phyloP scores from a whole-genome alignment of 2,329 filamentous ascomycete genomes.

The Dendryphion nanum region DNA sequence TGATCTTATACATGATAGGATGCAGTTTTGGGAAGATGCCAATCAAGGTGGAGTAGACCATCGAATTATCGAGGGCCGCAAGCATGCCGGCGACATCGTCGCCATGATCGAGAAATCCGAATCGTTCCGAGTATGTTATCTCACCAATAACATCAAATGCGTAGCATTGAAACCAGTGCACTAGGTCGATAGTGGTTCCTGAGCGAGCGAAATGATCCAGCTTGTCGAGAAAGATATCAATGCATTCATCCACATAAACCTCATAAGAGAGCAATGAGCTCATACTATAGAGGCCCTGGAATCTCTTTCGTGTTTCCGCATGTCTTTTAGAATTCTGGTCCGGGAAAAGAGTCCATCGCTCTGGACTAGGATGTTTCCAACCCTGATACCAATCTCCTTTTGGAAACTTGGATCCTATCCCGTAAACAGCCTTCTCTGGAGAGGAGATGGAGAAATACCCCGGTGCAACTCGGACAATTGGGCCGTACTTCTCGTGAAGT shows the following conservation, averaged over 20 bases:
- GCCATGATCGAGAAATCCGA: slow-evolving; percentile 39
- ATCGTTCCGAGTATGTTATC: slow-evolving; percentile 38
- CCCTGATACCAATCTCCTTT: slow-evolving; percentile 25
- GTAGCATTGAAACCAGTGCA: slow-evolving; percentile 42
- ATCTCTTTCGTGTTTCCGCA: slow-evolving; percentile 32
- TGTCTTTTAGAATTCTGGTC: slow-evolving; percentile 40
- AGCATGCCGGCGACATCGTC: slow-evolving; percentile 26
- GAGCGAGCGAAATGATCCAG: slow-evolving; percentile 27
- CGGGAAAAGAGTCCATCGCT: slow-evolving; percentile 36
- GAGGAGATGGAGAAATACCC: slow-evolving; percentile 4
- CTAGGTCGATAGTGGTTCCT: slow-evolving; percentile 26
- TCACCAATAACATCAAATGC: slow-evolving; percentile 45
- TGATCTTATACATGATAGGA: slow-evolving; percentile 14
- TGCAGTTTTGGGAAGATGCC: slow-evolving; percentile 15
- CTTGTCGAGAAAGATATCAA: slow-evolving; percentile 27
- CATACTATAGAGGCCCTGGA: slow-evolving; percentile 40
- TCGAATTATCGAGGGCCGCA: slow-evolving; percentile 9
- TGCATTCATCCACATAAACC: slow-evolving; percentile 39
- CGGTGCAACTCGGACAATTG: slow-evolving; percentile 7
- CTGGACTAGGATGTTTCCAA: slow-evolving; percentile 38
- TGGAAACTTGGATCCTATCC: slow-evolving; percentile 7
- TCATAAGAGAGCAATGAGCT: slow-evolving; percentile 34
- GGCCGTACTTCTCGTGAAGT: slow-evolving; percentile 3
- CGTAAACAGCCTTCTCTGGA: slow-evolving; percentile 9
- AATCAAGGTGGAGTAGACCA: slow-evolving; percentile 27